These are phyloP conservation scores for Sporothrix pallida DNA, from an alignment of 2,329 filamentous ascomycete genomes.

Conservation along the genomic window DNA sequence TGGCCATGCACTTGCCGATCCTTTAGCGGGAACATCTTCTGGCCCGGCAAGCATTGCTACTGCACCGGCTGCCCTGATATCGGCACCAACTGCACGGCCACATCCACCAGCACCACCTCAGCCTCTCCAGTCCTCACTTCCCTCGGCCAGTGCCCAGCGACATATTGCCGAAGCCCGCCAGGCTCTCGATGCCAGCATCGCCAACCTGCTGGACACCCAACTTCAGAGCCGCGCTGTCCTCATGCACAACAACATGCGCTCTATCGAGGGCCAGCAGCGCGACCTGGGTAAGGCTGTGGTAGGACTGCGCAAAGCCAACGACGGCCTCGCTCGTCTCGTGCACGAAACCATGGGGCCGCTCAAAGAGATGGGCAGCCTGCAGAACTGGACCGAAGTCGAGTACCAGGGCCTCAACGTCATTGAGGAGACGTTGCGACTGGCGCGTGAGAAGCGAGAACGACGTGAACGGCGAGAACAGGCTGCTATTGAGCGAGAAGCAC, in stretches of 20 bases:
- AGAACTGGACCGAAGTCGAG: conserved; percentile 87
- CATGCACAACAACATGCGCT: conserved; percentile 71
- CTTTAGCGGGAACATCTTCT: background rate
- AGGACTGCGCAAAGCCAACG: conserved; percentile 66
- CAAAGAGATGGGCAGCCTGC: conserved; percentile 80
- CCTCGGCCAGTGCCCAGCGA: conserved; percentile 51
- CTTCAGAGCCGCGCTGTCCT: conserved; percentile 70
- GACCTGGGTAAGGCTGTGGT: conserved; percentile 67
- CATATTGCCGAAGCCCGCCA: conserved; percentile 63
- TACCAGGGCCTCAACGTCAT: conserved; percentile 69
- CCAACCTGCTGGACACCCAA: conserved; percentile 71
- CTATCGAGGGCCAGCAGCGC: conserved; percentile 70
- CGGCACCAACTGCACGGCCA: background rate
- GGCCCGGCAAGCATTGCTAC: conserved; percentile 9
- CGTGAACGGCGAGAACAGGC: conserved; percentile 34
- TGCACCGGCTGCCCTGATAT: background rate
- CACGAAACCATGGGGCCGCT: conserved; percentile 67
- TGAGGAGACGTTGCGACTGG: conserved; percentile 68
- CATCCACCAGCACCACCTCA: background rate
- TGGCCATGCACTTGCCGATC: background rate
- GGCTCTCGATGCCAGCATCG: conserved; percentile 67
- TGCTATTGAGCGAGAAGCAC: background rate
- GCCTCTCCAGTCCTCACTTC: conserved; percentile 46
- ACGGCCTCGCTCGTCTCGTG: conserved; percentile 68
- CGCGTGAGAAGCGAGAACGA: conserved; percentile 44